Evolutionary conservation across 2,329 filamentous ascomycete species (phyloP), one percentile per base, ranked within the genome.

Genomic region (Pyrenochaeta sp.): DNA sequence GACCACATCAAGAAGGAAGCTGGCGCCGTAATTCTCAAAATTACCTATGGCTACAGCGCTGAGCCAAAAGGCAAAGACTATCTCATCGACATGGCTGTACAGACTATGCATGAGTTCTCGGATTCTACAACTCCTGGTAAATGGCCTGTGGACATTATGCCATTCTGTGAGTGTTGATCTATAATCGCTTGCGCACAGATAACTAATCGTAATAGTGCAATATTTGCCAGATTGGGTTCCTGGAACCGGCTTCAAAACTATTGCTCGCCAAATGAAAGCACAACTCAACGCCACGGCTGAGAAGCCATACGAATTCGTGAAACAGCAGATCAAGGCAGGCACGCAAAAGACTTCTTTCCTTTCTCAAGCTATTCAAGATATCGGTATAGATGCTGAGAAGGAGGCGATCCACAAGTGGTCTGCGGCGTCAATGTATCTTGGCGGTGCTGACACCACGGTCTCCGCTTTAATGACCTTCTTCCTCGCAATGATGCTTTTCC

Each of bases 401-500:
- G 69, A 69, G 37, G 54, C 45, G 8, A 60, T 64, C 10, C 60
- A 65, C 24, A 77, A 76, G 37, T 78, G 73, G 70, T 55, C 74
- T 0, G 71, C 76, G 0, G 56, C 66, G 10, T 67, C 73, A 0
- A 46, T 79, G 9, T 79, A 75, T 26, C 58, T 61, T 0, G 77
- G 67, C 3, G 77, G 74, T 4, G 78, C 72, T 4, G 72, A 77
- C 2, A 75, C 68, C 38, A 79, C 72, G 3, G 72, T 76, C 0
- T 75, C 67, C 1, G 63, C 73, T 0, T 48, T 78, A 3, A 52
- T 61, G 20, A 60, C 53, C 0, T 82, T 82, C 55, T 69, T 80
- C 14, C 69, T 83, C 0, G 80, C 79, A 0, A 82, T 82, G 61
- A 74, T 71, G 11, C 68, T 80, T n/a, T 77, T 77, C 21, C 77